phyloP scores from a whole-genome alignment of 345 rosid species.

The Cochlearia excelsa region DNA sequence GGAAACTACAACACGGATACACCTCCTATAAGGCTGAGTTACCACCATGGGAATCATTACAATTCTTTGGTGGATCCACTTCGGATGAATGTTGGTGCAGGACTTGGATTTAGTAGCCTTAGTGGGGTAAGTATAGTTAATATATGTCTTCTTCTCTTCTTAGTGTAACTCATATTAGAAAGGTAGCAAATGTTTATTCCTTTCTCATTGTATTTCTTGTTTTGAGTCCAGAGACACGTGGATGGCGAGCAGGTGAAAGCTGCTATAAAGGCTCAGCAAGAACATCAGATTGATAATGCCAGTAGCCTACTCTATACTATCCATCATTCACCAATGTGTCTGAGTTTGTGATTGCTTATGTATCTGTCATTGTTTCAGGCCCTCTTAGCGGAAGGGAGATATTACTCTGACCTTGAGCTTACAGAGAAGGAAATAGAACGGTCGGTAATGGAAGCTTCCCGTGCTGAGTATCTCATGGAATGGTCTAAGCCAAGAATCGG shows the following conservation, averaged over 20 bases:
- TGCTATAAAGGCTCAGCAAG: conserved; percentile 98
- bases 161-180: conserved; percentile 2
- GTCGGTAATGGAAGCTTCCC: conserved; percentile 96
- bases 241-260: conserved; percentile 96
- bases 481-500: conserved; percentile 60
- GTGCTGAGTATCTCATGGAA: conserved; percentile 91
- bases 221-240: conserved; percentile 63
- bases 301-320: conserved; percentile 26
- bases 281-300: conserved; percentile 90
- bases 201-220: conserved; percentile 15
- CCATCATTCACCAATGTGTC: conserved; percentile 1
- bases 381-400: conserved; percentile 76
- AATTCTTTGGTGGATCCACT: conserved; percentile 96
- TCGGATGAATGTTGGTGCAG: conserved; percentile 83
- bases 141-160: background rate
- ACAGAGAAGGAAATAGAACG: conserved; percentile 94
- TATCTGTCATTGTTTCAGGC: conserved; percentile 52
- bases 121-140: conserved; percentile 61
- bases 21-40: conserved; percentile 90
- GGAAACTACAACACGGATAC: conserved; percentile 82
- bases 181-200: background rate
- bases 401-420: conserved; percentile 88
- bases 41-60: conserved; percentile 95
- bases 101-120: conserved; percentile 92
- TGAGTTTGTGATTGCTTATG: conserved; percentile 4